A percentile compares a stretch with the other conserved stretches of the same genome.
phyloP scores from a whole-genome alignment of 2,329 filamentous ascomycete genomes.

The Alternaria burnsii region DNA sequence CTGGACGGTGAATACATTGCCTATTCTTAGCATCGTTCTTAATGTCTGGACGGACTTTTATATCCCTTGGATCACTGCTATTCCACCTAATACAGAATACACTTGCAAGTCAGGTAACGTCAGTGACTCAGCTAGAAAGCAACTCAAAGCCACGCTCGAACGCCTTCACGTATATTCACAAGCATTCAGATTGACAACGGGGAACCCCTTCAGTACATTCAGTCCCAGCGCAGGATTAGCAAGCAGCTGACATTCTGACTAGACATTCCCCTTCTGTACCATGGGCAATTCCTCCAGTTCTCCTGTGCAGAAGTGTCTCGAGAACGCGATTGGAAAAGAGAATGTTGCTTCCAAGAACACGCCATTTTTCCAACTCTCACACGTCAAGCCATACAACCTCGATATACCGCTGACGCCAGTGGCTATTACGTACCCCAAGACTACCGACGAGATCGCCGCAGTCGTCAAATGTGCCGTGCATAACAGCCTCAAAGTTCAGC shows the following conservation, averaged over 20 bases:
- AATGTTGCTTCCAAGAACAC: slow-evolving; percentile 35
- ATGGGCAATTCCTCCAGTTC: slow-evolving; percentile 47
- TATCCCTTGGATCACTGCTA: neutral
- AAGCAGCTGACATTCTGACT: neutral
- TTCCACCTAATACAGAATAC: neutral
- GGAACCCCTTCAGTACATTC: neutral
- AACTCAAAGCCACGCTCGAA: neutral
- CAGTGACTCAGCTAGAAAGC: neutral
- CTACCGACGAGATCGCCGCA: slow-evolving; percentile 61
- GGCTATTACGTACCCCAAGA: slow-evolving; percentile 65
- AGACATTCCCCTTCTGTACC: neutral
- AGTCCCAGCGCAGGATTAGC: neutral
- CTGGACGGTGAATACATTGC: neutral
- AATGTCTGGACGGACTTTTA: neutral
- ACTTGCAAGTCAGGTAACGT: neutral
- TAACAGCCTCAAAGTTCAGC: slow-evolving; percentile 64
- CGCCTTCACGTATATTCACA: neutral
- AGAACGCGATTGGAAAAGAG: slow-evolving; percentile 35
- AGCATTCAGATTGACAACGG: neutral
- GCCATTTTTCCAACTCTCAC: slow-evolving; percentile 38
- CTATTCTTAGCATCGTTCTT: neutral
- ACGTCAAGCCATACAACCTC: slow-evolving; percentile 52
- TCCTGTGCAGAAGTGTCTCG: slow-evolving; percentile 39
- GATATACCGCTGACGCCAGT: slow-evolving; percentile 55
- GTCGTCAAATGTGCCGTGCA: slow-evolving; percentile 67